These are phyloP conservation scores for Rhizophora mangle DNA, from an alignment of 345 rosid genomes.

Conservation along the genomic window DNA sequence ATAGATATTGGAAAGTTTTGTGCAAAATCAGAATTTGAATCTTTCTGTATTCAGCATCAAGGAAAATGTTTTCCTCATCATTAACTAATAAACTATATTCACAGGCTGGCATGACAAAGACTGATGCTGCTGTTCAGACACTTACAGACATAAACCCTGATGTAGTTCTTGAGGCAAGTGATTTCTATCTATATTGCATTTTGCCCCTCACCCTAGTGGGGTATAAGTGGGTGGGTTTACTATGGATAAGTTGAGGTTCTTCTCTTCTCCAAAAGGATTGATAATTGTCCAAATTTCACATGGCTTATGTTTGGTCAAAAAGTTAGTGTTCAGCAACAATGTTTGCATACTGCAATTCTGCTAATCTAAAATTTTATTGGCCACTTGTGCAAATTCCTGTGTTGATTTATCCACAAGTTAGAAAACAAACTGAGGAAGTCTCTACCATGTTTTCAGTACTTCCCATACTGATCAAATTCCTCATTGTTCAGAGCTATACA, in stretches of 20 bases:
- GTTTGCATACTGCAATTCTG: background rate
- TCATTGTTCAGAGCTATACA: slow-evolving; percentile 70
- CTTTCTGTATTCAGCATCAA: background rate
- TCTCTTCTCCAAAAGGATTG: background rate
- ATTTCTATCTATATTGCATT: slow-evolving; percentile 5
- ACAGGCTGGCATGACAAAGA: slow-evolving; percentile 96
- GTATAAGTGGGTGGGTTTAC: background rate
- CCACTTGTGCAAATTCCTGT: too few species aligned
- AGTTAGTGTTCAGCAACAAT: background rate
- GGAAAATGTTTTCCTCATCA: background rate
- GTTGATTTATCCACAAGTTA: background rate
- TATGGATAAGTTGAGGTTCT: background rate
- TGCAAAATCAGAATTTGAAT: background rate
- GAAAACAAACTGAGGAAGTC: background rate
- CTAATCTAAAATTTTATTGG: background rate
- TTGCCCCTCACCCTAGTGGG: background rate
- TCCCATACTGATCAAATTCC: slow-evolving; percentile 14
- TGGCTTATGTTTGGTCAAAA: background rate
- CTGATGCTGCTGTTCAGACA: slow-evolving; percentile 98
- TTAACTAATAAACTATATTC: background rate
- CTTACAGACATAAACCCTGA: slow-evolving; percentile 93
- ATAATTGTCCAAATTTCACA: background rate
- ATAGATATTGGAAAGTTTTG: background rate
- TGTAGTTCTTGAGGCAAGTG: slow-evolving; percentile 72
- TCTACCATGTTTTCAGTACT: background rate